Base-by-base conservation (phyloP, 345 rosid genomes). In the Litchi chinensis region DNA sequence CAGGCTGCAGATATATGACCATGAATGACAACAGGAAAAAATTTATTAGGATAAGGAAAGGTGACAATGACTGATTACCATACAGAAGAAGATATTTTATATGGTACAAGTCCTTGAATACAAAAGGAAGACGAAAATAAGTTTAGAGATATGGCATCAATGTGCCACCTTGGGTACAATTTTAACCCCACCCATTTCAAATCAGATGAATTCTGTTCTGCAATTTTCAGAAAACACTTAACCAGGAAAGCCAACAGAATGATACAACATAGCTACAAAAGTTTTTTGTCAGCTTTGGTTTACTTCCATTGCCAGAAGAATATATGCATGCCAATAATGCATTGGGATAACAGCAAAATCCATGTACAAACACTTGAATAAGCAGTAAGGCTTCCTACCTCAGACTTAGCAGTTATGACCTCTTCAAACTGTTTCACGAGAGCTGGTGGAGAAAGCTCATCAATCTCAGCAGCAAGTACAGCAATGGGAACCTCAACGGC, bases 381-480 rank as follows among this genome's bases (percentile, higher is more conserved):
- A 1, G 15, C 19, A 41, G 12, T 5, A 22, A 13, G 54, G 62
- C 57, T 67, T 71, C 75, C 71, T 80, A 90, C 93, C 93, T 84
- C 86, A 5, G 87, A 65, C 62, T 83, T 85, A 1, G 88, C 44
- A 65, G 77, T 73, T 63, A 89, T 76, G 78, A 87, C 44, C 76
- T 84, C 83, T 71, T 87, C 88, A 79, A 89, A 91, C 67, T 89
- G 84, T 67, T 83, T 88, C 73, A 89, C 43, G 37, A 89, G 89
- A 66, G 74, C 79, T 0, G 90, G 90, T 22, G 97, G 93, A 0
- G 87, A 76, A 0, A 70, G 8, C 0, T 48, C 74, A 80, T 91
- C 97, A 11, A 79, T 19, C 70, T 88, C 91, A 63, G 93, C 95
- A 80, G 91, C 95, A 40, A 91, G 59, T 10, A 91, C 57, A n/a